Conservation (phyloP, 2,329 filamentous ascomycete genomes). For the Aspergillus intermedius region DNA sequence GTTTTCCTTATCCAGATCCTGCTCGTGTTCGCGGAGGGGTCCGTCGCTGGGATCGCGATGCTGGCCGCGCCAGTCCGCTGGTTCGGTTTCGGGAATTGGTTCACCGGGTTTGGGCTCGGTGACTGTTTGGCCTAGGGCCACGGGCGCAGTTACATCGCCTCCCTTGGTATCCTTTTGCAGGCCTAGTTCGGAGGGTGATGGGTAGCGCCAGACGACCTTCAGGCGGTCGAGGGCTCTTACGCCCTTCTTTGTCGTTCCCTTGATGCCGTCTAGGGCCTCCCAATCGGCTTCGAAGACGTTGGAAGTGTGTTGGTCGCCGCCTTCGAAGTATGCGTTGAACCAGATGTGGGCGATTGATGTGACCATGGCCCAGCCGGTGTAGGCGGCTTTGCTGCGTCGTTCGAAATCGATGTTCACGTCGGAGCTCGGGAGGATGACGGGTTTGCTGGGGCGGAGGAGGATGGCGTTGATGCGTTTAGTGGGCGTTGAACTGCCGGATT, state of each 20-base stretch:
- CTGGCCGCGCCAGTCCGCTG: slow-evolving; percentile 69
- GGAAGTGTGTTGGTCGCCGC: slow-evolving; percentile 61
- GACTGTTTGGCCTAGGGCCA: slow-evolving; percentile 42
- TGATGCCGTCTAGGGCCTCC: slow-evolving; percentile 86
- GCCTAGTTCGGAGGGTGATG: slow-evolving; percentile 12
- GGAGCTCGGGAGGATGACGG: slow-evolving; percentile 67
- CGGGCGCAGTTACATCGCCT: slow-evolving; percentile 8
- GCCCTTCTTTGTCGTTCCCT: slow-evolving; percentile 78
- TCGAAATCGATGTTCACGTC: slow-evolving; percentile 91
- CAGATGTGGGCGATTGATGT: slow-evolving; percentile 91
- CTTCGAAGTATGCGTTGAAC: slow-evolving; percentile 95
- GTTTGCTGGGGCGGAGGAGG: slow-evolving; percentile 65
- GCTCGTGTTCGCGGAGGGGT: background rate
- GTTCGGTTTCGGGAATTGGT: slow-evolving; percentile 60
- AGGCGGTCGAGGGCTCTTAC: slow-evolving; percentile 73
- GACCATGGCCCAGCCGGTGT: slow-evolving; percentile 76
- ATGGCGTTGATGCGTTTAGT: slow-evolving; percentile 63
- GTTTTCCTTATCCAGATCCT: slow-evolving; percentile 5
- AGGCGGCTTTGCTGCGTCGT: slow-evolving; percentile 72
- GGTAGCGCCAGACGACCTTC: slow-evolving; percentile 73
- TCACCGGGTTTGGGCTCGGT: slow-evolving; percentile 61
- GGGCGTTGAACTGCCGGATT: slow-evolving; percentile 25
- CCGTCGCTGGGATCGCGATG: slow-evolving; percentile 36
- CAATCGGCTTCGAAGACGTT: slow-evolving; percentile 68
- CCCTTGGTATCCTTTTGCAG: slow-evolving; percentile 17